Evolutionary conservation across 2,329 filamentous ascomycete genomes (phyloP), one percentile per base, ranked within the genome.

Genomic region (Aspergillus fumigatus): DNA sequence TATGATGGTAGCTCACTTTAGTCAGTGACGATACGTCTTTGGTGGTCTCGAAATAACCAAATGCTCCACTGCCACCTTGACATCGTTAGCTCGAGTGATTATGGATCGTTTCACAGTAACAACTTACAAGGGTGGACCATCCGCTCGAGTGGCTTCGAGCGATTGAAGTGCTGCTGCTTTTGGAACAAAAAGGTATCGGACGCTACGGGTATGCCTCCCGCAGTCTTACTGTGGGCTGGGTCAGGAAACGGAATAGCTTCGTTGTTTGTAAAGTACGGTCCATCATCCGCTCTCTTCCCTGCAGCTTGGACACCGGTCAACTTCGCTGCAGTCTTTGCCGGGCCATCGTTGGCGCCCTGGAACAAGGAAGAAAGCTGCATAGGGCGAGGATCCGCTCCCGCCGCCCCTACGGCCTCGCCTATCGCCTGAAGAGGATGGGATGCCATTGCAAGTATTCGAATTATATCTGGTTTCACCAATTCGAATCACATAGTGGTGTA

Each of bases 91-190:
- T 40, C 29, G 29, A 32, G 10, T 14, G 10, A 5, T 4, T 1
- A 32, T 6, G 27, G 6, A 10, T 26, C n/a, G n/a, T 4, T 50
- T 5, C 9, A 8, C 2, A 11, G 35, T 19, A 25, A 17, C 3
- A 26, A 48, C 19, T 7, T 52, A 62, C 66, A 68, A 49, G 66
- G 65, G 62, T 69, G 65, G 9, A 66, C 66, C 64, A 67, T 67
- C 70, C 75, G 70, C 60, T 80, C 79, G 3, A 82, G 73, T 43
- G 74, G 77, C 69, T 82, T 82, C n/a, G 77, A 80, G n/a, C 80
- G 73, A 59, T 83, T 83, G 73, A 83, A 83, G 19, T 75, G 74
- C 67, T 82, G 80, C 67, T 82, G 80, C 67, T 82, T 82, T 70
- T 83, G 79, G 57, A 83, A 74, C 26, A 83, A 70, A 60, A 81